Percentiles rank a stretch among this genome's conserved stretches.
Conservation (phyloP, 108 stramenopile genomes). For the Hondaea fermentalgiana region DNA sequence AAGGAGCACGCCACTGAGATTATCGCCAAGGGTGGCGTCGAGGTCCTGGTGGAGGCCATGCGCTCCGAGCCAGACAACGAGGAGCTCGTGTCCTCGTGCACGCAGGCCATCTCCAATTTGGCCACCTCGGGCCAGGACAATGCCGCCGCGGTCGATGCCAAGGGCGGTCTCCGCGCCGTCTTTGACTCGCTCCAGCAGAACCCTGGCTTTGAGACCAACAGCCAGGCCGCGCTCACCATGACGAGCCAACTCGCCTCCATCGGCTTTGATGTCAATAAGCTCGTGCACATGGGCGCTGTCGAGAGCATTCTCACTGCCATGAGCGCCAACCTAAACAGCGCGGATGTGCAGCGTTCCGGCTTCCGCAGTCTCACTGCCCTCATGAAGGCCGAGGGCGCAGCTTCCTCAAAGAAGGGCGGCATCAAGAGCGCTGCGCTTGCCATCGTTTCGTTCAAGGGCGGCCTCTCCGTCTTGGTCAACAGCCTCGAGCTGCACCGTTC, state of each 20-base stretch:
- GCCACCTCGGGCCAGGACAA: constrained; percentile 11
- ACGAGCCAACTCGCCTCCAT: neutral
- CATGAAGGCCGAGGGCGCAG: neutral
- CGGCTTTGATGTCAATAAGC: neutral
- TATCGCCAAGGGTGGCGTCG: neutral
- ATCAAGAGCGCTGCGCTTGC: neutral
- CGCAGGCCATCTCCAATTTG: neutral
- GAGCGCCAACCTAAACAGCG: neutral
- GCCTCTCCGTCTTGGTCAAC: neutral
- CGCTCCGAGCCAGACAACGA: neutral
- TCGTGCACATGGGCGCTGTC: constrained; percentile 3
- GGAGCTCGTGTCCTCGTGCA: neutral
- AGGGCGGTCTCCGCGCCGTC: constrained; percentile 8
- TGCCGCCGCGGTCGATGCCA: neutral
- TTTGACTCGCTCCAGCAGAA: neutral
- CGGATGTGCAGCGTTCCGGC: constrained; percentile 10
- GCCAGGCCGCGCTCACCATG: neutral
- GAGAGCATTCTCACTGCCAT: neutral
- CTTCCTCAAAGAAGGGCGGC: neutral
- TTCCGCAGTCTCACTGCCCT: neutral
- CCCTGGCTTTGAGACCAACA: neutral
- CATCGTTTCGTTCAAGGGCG: neutral
- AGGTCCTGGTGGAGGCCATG: constrained; percentile 14
- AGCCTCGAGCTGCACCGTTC: constrained; percentile 1
- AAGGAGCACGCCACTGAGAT: neutral